Percentiles rank a stretch among this genome's conserved stretches.
phyloP scores from a whole-genome alignment of 2,329 filamentous ascomycete genomes.

The Albifimbria verrucaria region DNA sequence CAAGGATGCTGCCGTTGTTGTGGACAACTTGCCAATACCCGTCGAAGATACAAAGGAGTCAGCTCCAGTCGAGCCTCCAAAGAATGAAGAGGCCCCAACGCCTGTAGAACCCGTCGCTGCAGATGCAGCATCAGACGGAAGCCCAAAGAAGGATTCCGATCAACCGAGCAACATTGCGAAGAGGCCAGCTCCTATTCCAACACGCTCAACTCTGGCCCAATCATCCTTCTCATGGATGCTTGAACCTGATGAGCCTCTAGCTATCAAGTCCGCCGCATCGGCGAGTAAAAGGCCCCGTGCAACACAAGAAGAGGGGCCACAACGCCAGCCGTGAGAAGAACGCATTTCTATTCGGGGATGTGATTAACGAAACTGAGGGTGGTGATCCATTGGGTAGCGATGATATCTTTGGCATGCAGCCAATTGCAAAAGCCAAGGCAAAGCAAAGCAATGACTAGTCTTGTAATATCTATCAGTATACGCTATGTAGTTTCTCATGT shows the following conservation, averaged over 20 bases:
- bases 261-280: slow-evolving; percentile 16
- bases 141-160: background rate
- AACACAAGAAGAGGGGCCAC: slow-evolving; percentile 39
- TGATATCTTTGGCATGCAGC: slow-evolving; percentile 55
- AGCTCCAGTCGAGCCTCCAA: slow-evolving; percentile 8
- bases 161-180: background rate
- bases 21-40: background rate
- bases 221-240: slow-evolving; percentile 82
- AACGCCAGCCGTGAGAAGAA: slow-evolving; percentile 52
- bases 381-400: slow-evolving; percentile 36
- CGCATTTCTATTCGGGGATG: slow-evolving; percentile 59
- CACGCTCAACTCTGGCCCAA: slow-evolving; percentile 65
- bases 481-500: too few relatives aligned
- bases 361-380: slow-evolving; percentile 31
- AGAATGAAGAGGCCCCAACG: too few relatives aligned
- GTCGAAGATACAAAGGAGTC: background rate
- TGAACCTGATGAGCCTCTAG: slow-evolving; percentile 45
- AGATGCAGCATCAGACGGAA: too few relatives aligned
- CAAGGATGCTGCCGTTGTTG: background rate
- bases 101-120: too few relatives aligned
- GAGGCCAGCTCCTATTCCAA: slow-evolving; percentile 44
- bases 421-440: slow-evolving; percentile 32
- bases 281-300: slow-evolving; percentile 22
- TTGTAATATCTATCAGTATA: too few relatives aligned
- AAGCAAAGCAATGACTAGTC: background rate